These are phyloP conservation scores for Salix dunnii DNA, from an alignment of 345 rosid species.

Conservation along the genomic window DNA sequence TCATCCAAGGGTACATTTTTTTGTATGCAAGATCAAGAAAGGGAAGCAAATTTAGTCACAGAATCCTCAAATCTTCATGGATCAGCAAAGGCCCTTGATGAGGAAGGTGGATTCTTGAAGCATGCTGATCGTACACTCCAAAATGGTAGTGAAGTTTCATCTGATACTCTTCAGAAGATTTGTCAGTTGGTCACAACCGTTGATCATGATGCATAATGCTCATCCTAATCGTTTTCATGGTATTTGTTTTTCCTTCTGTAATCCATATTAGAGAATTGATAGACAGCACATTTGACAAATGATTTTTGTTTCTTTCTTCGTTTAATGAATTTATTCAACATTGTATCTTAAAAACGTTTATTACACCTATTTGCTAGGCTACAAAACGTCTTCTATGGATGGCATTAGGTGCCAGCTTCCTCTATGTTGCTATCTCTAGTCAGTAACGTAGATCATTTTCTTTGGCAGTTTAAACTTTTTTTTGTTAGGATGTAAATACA, in stretches of 20 bases:
- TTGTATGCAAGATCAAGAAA: slow-evolving; percentile 19
- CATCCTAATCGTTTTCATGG: slow-evolving; percentile 12
- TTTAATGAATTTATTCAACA: too few species aligned
- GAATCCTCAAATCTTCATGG: slow-evolving; percentile 37
- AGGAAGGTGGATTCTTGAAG: slow-evolving; percentile 32
- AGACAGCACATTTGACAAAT: too few species aligned
- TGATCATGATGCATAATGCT: slow-evolving; percentile 18
- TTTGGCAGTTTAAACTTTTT: background rate
- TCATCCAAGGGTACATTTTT: slow-evolving; percentile 14
- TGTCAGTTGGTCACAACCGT: slow-evolving; percentile 30
- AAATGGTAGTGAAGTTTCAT: slow-evolving; percentile 35
- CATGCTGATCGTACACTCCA: slow-evolving; percentile 19
- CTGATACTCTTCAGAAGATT: slow-evolving; percentile 42
- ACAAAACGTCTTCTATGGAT: too few species aligned
- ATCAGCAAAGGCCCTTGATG: slow-evolving; percentile 43
- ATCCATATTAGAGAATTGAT: slow-evolving; percentile 4
- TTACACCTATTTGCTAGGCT: too few species aligned
- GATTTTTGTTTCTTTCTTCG: too few species aligned
- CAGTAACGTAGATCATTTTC: too few species aligned
- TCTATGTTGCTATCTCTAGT: too few species aligned
- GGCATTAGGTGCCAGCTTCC: too few species aligned
- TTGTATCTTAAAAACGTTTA: too few species aligned
- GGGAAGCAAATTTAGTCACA: slow-evolving; percentile 22
- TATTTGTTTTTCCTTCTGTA: background rate
- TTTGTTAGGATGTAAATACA: slow-evolving; percentile 16